Percentiles rank a stretch among this genome's conserved stretches.
phyloP scores from a whole-genome alignment of 768 basidiomycete species.

The Psilocybe cyanescens region DNA sequence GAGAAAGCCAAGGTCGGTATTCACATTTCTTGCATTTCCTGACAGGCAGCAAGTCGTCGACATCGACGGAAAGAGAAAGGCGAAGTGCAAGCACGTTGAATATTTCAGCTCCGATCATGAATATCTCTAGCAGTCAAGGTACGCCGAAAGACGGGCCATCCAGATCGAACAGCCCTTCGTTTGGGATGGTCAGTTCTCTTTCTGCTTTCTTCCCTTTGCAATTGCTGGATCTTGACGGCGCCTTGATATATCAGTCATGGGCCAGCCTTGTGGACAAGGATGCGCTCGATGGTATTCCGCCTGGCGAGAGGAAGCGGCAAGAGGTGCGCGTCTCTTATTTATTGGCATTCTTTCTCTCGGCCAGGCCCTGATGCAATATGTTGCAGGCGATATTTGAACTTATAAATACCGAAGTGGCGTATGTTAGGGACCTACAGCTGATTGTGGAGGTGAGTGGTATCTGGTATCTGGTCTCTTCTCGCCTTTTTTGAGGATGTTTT shows the following conservation, averaged over 20 bases:
- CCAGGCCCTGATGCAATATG: background rate
- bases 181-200: conserved; percentile 59
- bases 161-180: conserved; percentile 59
- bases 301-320: conserved; percentile 82
- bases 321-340: conserved; percentile 53
- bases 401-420: conserved; percentile 87
- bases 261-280: conserved; percentile 87
- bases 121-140: conserved; percentile 18
- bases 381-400: conserved; percentile 89
- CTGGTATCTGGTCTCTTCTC: background rate
- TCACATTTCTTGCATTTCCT: conserved; percentile 66
- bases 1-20: conserved; percentile 36
- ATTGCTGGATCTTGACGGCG: background rate
- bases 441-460: conserved; percentile 72
- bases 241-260: conserved; percentile 68
- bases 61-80: conserved; percentile 38
- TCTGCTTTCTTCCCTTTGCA: background rate
- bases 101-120: conserved; percentile 73
- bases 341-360: background rate
- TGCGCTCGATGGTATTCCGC: conserved; percentile 80
- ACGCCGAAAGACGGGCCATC: conserved; percentile 33
- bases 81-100: conserved; percentile 41
- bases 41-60: conserved; percentile 60
- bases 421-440: conserved; percentile 90
- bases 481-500: conserved; percentile 1